Evolutionary conservation across 805 yeast genomes (phyloP).

Genomic region (Candida multigemmis): DNA sequence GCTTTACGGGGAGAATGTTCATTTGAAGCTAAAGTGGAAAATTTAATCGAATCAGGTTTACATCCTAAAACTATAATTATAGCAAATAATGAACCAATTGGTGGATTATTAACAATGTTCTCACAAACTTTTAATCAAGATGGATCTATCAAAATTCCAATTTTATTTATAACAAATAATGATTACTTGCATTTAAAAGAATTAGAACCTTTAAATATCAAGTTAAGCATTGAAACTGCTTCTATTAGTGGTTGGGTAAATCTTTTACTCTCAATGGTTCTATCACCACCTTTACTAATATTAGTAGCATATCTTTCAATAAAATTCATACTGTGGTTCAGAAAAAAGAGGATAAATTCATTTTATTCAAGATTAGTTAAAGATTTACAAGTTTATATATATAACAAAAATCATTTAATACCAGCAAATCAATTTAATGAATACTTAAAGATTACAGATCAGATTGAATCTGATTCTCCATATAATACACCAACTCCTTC

Average conservation of each 20-base stretch:
- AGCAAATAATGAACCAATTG: constrained; percentile 41
- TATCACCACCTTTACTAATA: constrained; percentile 33
- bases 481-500: constrained; percentile 2
- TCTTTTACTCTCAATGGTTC: constrained; percentile 29
- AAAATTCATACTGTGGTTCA: constrained; percentile 16
- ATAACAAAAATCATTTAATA: constrained; percentile 25
- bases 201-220: constrained; percentile 3
- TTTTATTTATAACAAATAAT: constrained; percentile 40
- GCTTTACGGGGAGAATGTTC: constrained; percentile 45
- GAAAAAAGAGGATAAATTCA: constrained; percentile 15
- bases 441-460: constrained; percentile 24
- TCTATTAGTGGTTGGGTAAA: constrained; percentile 28
- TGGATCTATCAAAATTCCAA: constrained; percentile 32
- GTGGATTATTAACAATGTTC: constrained; percentile 47
- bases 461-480: constrained; percentile 8
- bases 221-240: constrained; percentile 18
- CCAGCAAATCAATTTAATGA: constrained; percentile 12
- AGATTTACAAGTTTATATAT: constrained; percentile 29
- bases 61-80: constrained; percentile 44
- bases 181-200: constrained; percentile 6
- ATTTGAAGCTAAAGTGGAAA: constrained; percentile 42
- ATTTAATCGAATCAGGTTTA: constrained; percentile 26
- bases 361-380: constrained; percentile 23
- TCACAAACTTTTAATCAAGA: constrained; percentile 35
- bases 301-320: constrained; percentile 22